A percentile compares a stretch with the other conserved stretches of the same genome.
phyloP scores from a whole-genome alignment of 176 grass and related monocot species.

The Paspalum notatum region DNA sequence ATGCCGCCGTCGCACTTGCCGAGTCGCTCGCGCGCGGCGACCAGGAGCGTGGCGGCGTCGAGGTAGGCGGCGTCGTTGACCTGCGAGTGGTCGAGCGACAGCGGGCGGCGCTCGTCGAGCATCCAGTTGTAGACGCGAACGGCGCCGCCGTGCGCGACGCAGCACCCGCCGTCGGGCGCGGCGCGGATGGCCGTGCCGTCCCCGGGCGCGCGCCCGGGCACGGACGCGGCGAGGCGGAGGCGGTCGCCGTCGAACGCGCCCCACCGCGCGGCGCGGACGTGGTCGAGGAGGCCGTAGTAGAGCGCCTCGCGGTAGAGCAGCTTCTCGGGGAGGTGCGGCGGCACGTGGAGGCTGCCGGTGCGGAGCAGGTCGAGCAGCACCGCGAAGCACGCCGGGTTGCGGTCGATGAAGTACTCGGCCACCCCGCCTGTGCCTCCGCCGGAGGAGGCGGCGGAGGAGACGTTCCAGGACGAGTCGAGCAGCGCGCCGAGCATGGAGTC shows the following conservation, averaged over 20 bases:
- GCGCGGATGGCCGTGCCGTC: slow-evolving; percentile 92
- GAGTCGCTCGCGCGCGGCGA: slow-evolving; percentile 72
- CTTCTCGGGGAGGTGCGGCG: slow-evolving; percentile 70
- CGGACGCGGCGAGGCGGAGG: slow-evolving; percentile 54
- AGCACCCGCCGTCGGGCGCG: slow-evolving; percentile 83
- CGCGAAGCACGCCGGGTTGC: slow-evolving; percentile 87
- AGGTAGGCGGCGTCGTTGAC: slow-evolving; percentile 93
- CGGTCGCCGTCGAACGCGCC: slow-evolving; percentile 80
- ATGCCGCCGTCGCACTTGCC: slow-evolving; percentile 74
- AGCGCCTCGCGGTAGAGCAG: slow-evolving; percentile 88
- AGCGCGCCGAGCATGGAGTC: slow-evolving; percentile 95
- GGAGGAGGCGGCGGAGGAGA: neutral
- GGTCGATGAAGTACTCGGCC: slow-evolving; percentile 88
- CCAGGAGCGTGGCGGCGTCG: slow-evolving; percentile 61
- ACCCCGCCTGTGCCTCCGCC: neutral
- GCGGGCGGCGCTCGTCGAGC: slow-evolving; percentile 76
- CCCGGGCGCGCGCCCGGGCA: slow-evolving; percentile 70
- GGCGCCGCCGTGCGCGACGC: slow-evolving; percentile 88
- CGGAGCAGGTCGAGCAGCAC: slow-evolving; percentile 90
- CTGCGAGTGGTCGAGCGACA: slow-evolving; percentile 75
- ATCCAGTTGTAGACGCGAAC: slow-evolving; percentile 97
- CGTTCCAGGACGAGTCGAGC: slow-evolving; percentile 91
- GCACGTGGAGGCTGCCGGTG: slow-evolving; percentile 79
- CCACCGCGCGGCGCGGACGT: slow-evolving; percentile 79
- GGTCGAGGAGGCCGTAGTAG: slow-evolving; percentile 83